Percentiles rank a stretch among this genome's conserved stretches.
Conservation (phyloP, 192 early-diverging fungal genomes). For the Gaertneriomyces sp. region DNA sequence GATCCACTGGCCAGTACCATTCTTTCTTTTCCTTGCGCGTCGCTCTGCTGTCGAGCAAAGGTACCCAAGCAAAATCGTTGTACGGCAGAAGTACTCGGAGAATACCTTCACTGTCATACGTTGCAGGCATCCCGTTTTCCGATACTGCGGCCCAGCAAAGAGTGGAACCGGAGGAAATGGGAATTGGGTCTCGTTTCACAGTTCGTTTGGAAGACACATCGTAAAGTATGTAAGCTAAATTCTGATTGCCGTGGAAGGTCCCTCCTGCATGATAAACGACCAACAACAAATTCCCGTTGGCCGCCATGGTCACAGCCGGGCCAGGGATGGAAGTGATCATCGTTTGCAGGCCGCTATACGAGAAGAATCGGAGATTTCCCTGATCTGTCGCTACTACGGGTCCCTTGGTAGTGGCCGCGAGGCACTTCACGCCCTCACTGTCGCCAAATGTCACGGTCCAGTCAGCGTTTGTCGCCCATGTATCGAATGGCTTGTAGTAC, state of each 20-base stretch:
- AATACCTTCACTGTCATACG: conserved; percentile 78
- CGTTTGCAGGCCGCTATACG: conserved; percentile 73
- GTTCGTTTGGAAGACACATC: conserved; percentile 51
- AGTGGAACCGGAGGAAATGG: conserved; percentile 56
- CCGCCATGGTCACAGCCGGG: conserved; percentile 39
- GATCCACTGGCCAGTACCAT: conserved; percentile 82
- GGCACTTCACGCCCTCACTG: conserved; percentile 67
- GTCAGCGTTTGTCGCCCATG: conserved; percentile 66
- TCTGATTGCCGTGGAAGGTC: conserved; percentile 43
- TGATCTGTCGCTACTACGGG: conserved; percentile 69
- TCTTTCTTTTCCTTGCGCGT: conserved; percentile 47
- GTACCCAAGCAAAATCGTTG: conserved; percentile 72
- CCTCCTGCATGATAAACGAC: conserved; percentile 50
- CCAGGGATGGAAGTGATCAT: conserved; percentile 65
- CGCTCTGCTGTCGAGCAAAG: conserved; percentile 65
- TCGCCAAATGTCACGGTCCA: conserved; percentile 70
- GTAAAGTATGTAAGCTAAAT: conserved; percentile 63
- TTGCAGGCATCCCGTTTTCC: conserved; percentile 66
- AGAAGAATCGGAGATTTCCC: conserved; percentile 76
- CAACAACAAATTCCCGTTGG: conserved; percentile 36
- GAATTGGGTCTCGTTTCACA: conserved; percentile 58
- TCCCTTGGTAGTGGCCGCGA: conserved; percentile 68
- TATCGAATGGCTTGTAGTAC: conserved; percentile 69
- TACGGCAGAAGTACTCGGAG: conserved; percentile 68
- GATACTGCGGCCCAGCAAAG: conserved; percentile 85